Base-by-base conservation (phyloP, 768 basidiomycete genomes). In the Sporobolomyces phaffii region DNA sequence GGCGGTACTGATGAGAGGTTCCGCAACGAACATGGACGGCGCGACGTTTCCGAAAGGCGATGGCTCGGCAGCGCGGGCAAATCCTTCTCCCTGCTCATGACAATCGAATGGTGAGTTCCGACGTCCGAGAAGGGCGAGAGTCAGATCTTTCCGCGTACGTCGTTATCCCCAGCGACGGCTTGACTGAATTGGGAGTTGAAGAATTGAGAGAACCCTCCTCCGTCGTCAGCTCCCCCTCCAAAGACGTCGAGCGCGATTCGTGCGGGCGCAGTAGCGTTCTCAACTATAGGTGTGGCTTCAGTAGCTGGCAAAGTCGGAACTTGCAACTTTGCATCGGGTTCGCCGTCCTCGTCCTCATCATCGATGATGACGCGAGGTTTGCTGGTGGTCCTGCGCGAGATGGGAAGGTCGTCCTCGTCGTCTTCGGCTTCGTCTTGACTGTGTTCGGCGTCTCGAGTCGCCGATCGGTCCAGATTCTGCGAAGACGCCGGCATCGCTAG, bases 161-260 rank as follows among this genome's bases (percentile, higher is more conserved):
- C 58, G 44, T 58, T 50, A 15, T 13, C 63, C 3, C 44, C 64
- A 7, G 36, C 64, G n/a, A 34, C 65, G 8, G 36, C 60, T 20
- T 70, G 69, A n/a, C 61, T 63, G 61, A 70, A 66, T 41, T 63
- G 61, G 14, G 61, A 63, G 64, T 66, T 38, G 61, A 70, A 70
- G 57, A 70, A 70, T 40, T 70, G 69, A 10, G 69, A 70, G 58
- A 70, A 70, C 5, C 64, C 64, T n/a, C 49, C 68, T 34, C 18
- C 64, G 17, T 40, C 62, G 40, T 36, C 61, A 7, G 49, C 62
- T 17, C 9, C 64, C 10, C 44, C 67, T 36, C 57, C 67, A 24
- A 69, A 34, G 22, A 24, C 62, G 33, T 51, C 64, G 28, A 70
- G 29, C 1, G n/a, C 45, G 20, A 70, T 56, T 4, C 41, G 41